These are phyloP conservation scores for Solanum acaule DNA, from an alignment of 257 asterid genomes.

Conservation along the genomic window DNA sequence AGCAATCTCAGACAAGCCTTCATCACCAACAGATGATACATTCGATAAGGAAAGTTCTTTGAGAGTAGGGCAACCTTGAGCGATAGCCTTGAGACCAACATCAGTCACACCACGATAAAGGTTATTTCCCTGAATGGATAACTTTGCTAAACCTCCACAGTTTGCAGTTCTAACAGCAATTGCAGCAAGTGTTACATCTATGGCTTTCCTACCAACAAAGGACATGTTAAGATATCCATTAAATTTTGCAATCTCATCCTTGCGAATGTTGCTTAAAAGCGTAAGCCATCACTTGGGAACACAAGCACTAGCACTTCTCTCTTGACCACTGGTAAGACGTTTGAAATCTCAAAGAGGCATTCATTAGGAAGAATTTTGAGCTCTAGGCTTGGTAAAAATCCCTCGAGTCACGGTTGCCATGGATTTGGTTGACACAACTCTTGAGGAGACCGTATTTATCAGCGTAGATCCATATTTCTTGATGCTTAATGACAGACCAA, in stretches of 20 bases:
- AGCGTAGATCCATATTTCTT: too few relatives aligned
- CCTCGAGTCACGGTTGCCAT: too few relatives aligned
- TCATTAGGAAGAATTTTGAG: too few relatives aligned
- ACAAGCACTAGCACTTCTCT: conserved; percentile 61
- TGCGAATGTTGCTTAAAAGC: conserved; percentile 60
- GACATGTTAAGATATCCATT: conserved; percentile 52
- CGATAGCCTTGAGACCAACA: conserved; percentile 58
- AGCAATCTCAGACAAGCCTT: conserved; percentile 67
- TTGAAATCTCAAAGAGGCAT: conserved; percentile 16
- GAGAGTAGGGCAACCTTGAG: conserved; percentile 68
- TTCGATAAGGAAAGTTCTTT: conserved; percentile 65
- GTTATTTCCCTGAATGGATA: conserved; percentile 59
- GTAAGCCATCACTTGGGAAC: conserved; percentile 86
- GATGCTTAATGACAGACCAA: too few relatives aligned
- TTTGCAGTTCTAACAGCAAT: conserved; percentile 55
- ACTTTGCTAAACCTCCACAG: conserved; percentile 82
- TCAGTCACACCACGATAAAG: conserved; percentile 48
- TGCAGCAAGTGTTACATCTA: conserved; percentile 77
- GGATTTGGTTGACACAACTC: too few relatives aligned
- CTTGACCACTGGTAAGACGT: conserved; percentile 55
- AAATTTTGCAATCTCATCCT: conserved; percentile 32
- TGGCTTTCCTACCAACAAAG: conserved; percentile 79
- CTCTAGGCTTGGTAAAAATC: too few relatives aligned
- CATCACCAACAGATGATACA: conserved; percentile 47
- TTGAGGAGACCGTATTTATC: too few relatives aligned